These are phyloP conservation scores for Wickerhamiella allomyrinae DNA, from an alignment of 805 yeast genomes.

Conservation along the genomic window DNA sequence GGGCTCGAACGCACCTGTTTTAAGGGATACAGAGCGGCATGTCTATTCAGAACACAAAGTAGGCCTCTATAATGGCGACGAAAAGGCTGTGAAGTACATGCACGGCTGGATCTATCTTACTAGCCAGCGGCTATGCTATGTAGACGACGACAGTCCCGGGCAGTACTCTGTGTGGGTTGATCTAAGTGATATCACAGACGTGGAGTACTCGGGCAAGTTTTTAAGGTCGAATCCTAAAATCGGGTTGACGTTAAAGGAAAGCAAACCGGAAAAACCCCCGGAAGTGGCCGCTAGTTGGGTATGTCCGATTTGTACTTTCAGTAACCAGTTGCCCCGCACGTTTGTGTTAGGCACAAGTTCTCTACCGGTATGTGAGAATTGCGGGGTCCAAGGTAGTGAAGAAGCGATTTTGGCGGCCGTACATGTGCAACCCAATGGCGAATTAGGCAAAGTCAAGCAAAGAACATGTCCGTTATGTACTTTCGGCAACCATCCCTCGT, in stretches of 20 bases:
- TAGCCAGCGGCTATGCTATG: constrained; percentile 53
- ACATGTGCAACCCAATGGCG: not conserved
- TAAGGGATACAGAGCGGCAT: constrained; percentile 33
- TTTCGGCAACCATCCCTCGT: constrained; percentile 67
- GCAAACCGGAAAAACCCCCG: constrained; percentile 1
- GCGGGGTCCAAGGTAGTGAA: constrained; percentile 42
- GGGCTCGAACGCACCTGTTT: constrained; percentile 23
- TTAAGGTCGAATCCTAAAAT: constrained; percentile 69
- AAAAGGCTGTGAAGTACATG: constrained; percentile 49
- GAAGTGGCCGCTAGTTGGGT: constrained; percentile 40
- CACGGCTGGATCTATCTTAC: constrained; percentile 72
- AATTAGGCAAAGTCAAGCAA: constrained; percentile 3
- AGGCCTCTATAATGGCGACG: constrained; percentile 62
- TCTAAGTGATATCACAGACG: constrained; percentile 28
- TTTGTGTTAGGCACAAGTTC: constrained; percentile 20
- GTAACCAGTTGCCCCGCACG: constrained; percentile 33
- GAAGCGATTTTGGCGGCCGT: constrained; percentile 26
- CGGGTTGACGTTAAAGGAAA: constrained; percentile 22
- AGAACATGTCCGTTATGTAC: constrained; percentile 50
- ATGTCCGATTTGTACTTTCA: constrained; percentile 78
- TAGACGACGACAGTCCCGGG: constrained; percentile 37
- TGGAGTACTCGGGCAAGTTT: constrained; percentile 38
- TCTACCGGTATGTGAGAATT: constrained; percentile 39
- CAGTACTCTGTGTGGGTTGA: constrained; percentile 35
- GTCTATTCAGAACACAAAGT: constrained; percentile 39